A percentile compares a stretch with the other conserved stretches of the same genome.
phyloP scores from a whole-genome alignment of 2,329 filamentous ascomycete genomes.

The Blastomyces parvus region DNA sequence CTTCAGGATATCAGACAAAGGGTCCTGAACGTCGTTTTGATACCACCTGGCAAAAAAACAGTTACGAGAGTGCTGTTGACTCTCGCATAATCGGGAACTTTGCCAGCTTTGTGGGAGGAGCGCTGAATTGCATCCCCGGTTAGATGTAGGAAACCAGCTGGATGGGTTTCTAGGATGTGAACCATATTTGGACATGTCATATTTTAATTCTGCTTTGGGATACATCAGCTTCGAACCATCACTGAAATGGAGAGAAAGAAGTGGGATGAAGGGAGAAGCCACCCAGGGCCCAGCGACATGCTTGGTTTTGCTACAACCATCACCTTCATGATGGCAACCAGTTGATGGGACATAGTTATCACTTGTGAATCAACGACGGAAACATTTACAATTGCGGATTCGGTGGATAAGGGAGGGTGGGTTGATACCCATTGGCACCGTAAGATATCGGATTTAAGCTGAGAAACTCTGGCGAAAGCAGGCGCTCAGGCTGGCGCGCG shows the following conservation, averaged over 20 bases:
- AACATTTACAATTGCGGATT: too few species aligned
- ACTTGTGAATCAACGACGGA: too few species aligned
- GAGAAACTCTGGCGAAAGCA: too few species aligned
- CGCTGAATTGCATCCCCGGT: not conserved
- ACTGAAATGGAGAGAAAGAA: not conserved
- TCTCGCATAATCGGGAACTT: not conserved
- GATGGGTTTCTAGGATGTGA: not conserved
- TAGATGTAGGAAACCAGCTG: not conserved
- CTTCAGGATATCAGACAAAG: not conserved
- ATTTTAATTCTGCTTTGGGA: not conserved
- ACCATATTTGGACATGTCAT: not conserved
- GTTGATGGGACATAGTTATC: too few species aligned
- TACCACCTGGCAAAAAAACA: not conserved
- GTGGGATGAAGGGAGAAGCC: not conserved
- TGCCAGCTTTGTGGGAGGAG: not conserved
- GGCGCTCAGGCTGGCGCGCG: too few species aligned
- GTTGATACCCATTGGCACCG: too few species aligned
- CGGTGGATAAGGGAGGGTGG: too few species aligned
- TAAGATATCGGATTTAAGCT: too few species aligned
- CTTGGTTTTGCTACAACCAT: too few species aligned
- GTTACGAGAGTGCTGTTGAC: not conserved
- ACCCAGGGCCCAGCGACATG: too few species aligned
- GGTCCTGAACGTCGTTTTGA: not conserved
- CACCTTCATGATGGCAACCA: not conserved
- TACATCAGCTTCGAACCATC: not conserved